Evolutionary conservation across 2,329 filamentous ascomycete genomes (phyloP).

Genomic region (Pseudocercospora vitis): DNA sequence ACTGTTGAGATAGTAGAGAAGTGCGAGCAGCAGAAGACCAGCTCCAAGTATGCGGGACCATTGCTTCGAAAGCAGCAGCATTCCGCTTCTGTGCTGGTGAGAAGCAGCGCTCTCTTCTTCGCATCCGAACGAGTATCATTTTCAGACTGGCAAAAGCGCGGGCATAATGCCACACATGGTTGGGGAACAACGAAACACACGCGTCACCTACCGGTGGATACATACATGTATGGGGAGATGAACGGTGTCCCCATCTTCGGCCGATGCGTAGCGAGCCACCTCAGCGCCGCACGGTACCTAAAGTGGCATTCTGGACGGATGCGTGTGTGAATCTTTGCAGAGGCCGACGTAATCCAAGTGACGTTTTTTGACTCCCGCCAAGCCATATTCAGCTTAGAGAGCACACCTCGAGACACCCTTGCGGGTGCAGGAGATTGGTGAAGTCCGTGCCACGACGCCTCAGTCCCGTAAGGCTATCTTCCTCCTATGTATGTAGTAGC

Average conservation of each 20-base stretch:
- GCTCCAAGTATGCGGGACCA: conserved; percentile 16
- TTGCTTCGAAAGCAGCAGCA: conserved; percentile 19
- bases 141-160: not conserved
- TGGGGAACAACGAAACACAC: conserved; percentile 6
- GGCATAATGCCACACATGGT: not conserved
- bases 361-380: conserved; percentile 3
- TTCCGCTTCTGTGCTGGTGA: not conserved
- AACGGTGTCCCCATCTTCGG: conserved; percentile 5
- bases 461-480: not conserved
- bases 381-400: conserved; percentile 3
- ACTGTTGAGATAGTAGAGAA: conserved; percentile 7
- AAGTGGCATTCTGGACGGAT: not conserved
- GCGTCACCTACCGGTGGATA: conserved; percentile 7
- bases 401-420: not conserved
- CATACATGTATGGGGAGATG: conserved; percentile 1
- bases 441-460: conserved; percentile 1
- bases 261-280: conserved; percentile 7
- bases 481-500: not conserved
- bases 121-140: not conserved
- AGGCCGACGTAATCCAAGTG: not conserved
- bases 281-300: not conserved
- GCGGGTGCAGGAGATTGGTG: not conserved
- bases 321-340: conserved; percentile 4
- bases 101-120: not conserved
- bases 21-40: conserved; percentile 2